Base-by-base conservation (phyloP, 2,329 filamentous ascomycete species). In the Alternaria rosae region DNA sequence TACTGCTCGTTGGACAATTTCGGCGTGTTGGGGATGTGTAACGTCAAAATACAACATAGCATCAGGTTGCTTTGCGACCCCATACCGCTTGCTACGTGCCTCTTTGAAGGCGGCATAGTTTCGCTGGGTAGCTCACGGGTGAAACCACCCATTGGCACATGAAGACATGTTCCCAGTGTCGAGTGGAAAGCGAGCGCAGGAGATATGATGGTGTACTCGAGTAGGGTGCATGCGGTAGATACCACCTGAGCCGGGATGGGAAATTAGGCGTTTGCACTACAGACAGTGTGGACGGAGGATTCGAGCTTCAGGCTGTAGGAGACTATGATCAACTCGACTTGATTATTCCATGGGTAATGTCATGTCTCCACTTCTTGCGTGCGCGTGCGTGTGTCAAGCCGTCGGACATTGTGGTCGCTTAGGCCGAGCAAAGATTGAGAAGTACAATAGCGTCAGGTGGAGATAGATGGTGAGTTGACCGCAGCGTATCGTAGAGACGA, bases 241-340 rank as follows among this genome's bases (percentile, higher is more conserved):
- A 73, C 73, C 63, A 76, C 73, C 68, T 62, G 61, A 71, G 64
- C 68, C 66, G 62, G 75, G 68, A 57, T 57, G 6, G 32, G 66
- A 71, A 30, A 67, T 69, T 60, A 60, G 61, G 59, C 41, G 42
- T 45, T 32, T 44, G 44, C 48, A 42, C 62, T 55, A 65, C 59
- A 61, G 26, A 42, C 51, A 9, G 25, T 21, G 13, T 53, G 38
- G 20, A 38, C 30, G 50, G 21, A 43, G 54, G 43, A 45, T 26
- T 43, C 47, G 54, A 61, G 42, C 45, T 38, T 17, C n/a, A 26
- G 38, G 41, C 20, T 38, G 38, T 55, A 50, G 54, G 62, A 45
- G 68, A 47, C 58, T 64, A 45, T 52, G 62, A 25, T 61, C 54
- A 52, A 64, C 62, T 68, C 68, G 59, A 56, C 65, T 65, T 61